Conservation (phyloP, 116 monocot species). For the Phalaenopsis hybrid region DNA sequence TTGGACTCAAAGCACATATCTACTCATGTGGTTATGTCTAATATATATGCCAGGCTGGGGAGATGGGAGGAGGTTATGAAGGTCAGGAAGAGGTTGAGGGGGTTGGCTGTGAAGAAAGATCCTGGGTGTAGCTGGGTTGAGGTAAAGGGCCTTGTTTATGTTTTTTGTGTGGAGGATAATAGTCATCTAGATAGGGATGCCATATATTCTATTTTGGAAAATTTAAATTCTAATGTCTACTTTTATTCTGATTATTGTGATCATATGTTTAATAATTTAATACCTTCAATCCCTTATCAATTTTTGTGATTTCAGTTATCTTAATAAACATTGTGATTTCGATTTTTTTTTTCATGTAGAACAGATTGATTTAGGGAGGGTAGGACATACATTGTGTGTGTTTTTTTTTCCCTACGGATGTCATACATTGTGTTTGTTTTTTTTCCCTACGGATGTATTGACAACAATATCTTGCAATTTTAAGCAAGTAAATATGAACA, state of each 20-base stretch:
- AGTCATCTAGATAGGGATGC: constrained; percentile 23
- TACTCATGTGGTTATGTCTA: constrained; percentile 25
- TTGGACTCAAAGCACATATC: constrained; percentile 24
- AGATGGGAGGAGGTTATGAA: constrained; percentile 28
- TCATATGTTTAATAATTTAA: background rate
- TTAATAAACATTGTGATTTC: background rate
- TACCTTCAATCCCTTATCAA: background rate
- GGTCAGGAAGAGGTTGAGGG: constrained; percentile 31
- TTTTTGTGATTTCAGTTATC: background rate
- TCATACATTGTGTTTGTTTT: too few species aligned
- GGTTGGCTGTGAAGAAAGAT: constrained; percentile 25
- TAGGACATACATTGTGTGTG: too few species aligned
- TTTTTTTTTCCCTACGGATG: too few species aligned
- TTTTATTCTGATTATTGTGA: constrained; percentile 10
- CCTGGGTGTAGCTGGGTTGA: constrained; percentile 45
- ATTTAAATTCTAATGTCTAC: constrained; percentile 11
- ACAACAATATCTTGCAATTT: too few species aligned
- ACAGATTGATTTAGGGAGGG: too few species aligned
- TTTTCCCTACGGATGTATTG: too few species aligned
- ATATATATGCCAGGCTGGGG: constrained; percentile 32
- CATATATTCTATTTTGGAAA: constrained; percentile 21
- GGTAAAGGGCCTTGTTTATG: constrained; percentile 26
- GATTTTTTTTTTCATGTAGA: too few species aligned
- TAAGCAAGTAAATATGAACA: too few species aligned
- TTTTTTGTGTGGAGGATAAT: constrained; percentile 29